Conservation (phyloP, 176 grass and related monocot species). For the Elaeis guineensis region DNA sequence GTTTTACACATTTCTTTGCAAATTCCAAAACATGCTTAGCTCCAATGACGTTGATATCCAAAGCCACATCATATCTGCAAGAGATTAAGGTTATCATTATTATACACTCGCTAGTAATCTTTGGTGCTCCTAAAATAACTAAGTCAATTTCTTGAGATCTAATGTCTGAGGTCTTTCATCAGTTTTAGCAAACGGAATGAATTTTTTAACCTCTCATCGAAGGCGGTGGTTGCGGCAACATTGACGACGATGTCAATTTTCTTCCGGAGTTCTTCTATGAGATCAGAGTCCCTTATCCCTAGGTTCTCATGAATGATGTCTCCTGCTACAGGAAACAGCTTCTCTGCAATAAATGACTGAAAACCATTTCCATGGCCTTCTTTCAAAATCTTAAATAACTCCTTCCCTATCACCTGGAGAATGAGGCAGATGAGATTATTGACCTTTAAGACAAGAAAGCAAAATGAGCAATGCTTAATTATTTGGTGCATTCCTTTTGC, state of each 20-base stretch:
- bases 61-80: slow-evolving; percentile 48
- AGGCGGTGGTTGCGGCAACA: slow-evolving; percentile 64
- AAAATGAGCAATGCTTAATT: no score
- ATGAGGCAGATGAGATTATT: not conserved
- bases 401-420: slow-evolving; percentile 54
- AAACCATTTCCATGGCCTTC: slow-evolving; percentile 53
- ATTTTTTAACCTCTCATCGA: slow-evolving; percentile 50
- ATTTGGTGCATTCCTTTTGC: no score
- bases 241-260: slow-evolving; percentile 69
- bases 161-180: no score
- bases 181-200: no score
- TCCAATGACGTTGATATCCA: slow-evolving; percentile 41
- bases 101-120: no score
- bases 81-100: no score
- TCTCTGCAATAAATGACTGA: slow-evolving; percentile 33
- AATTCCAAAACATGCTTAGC: slow-evolving; percentile 22
- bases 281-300: slow-evolving; percentile 28
- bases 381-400: slow-evolving; percentile 51
- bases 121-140: no score
- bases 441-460: no score
- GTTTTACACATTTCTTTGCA: slow-evolving; percentile 50
- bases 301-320: slow-evolving; percentile 50
- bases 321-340: slow-evolving; percentile 49
- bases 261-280: slow-evolving; percentile 17
- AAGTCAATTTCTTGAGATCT: no score